phyloP scores from a whole-genome alignment of 2,329 filamentous ascomycete genomes.

The Arthrobotrys entomopaga region DNA sequence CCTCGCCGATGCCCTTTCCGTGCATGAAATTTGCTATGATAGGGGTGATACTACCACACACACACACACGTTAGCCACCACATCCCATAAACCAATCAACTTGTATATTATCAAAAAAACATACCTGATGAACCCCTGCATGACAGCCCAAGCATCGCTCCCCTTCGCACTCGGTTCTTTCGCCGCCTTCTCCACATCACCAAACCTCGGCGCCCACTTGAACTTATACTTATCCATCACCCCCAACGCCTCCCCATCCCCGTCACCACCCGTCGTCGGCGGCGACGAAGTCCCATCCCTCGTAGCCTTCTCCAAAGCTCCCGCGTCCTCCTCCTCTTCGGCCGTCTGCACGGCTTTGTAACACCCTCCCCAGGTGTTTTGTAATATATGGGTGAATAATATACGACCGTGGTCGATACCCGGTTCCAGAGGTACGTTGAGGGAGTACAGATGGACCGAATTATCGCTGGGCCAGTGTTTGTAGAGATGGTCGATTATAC shows the following conservation, averaged over 20 bases:
- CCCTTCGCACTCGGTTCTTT: slow-evolving; percentile 67
- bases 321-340: slow-evolving; percentile 75
- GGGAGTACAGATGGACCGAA: slow-evolving; percentile 82
- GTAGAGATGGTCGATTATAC: slow-evolving; percentile 80
- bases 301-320: slow-evolving; percentile 77
- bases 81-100: slow-evolving; percentile 11
- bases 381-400: slow-evolving; percentile 84
- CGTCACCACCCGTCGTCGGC: slow-evolving; percentile 63
- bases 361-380: slow-evolving; percentile 91
- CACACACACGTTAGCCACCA: slow-evolving; percentile 39
- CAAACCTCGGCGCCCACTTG: slow-evolving; percentile 90
- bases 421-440: slow-evolving; percentile 88
- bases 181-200: slow-evolving; percentile 76
- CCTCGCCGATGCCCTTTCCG: slow-evolving; percentile 70
- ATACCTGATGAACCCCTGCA: slow-evolving; percentile 85
- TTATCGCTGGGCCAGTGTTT: slow-evolving; percentile 75
- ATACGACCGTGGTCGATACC: slow-evolving; percentile 76
- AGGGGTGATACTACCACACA: slow-evolving; percentile 77
- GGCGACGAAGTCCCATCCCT: slow-evolving; percentile 70
- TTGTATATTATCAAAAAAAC: slow-evolving; percentile 57
- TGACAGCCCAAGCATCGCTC: slow-evolving; percentile 92
- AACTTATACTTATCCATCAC: slow-evolving; percentile 69
- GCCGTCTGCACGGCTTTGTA: slow-evolving; percentile 72
- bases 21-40: slow-evolving; percentile 94
- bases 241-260: slow-evolving; percentile 72